Percentiles rank a stretch among this genome's conserved stretches.
These are phyloP conservation scores for Fusarium concolor DNA, from an alignment of 2,329 filamentous ascomycete genomes.

Conservation along the genomic window DNA sequence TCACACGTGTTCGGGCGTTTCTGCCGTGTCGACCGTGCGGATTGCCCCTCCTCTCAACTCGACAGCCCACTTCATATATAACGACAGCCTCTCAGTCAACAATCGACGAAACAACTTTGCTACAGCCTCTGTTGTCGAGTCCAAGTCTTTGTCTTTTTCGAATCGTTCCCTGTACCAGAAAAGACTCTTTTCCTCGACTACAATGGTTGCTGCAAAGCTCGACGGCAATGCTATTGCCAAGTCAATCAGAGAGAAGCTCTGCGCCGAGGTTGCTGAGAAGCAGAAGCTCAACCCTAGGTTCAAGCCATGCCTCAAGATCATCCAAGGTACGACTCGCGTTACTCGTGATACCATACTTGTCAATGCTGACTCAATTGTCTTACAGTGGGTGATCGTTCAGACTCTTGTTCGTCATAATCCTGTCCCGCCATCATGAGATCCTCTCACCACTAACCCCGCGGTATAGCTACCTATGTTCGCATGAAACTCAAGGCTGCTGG, in stretches of 20 bases:
- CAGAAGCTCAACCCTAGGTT: slow-evolving; percentile 88
- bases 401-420: slow-evolving; percentile 74
- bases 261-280: slow-evolving; percentile 81
- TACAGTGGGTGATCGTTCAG: slow-evolving; percentile 88
- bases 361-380: slow-evolving; percentile 39
- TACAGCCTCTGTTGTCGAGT: slow-evolving; percentile 28
- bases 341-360: slow-evolving; percentile 13
- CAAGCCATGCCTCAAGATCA: slow-evolving; percentile 90
- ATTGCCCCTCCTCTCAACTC: slow-evolving; percentile 42
- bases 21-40: slow-evolving; percentile 40
- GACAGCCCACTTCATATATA: slow-evolving; percentile 38
- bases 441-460: slow-evolving; percentile 38
- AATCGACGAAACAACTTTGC: slow-evolving; percentile 29
- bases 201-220: slow-evolving; percentile 90
- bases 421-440: slow-evolving; percentile 39
- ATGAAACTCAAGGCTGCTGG: slow-evolving; percentile 99
- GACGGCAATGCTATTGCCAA: slow-evolving; percentile 97
- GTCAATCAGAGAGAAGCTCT: slow-evolving; percentile 85
- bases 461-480: slow-evolving; percentile 91
- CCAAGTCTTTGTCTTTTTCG: slow-evolving; percentile 21
- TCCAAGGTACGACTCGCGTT: slow-evolving; percentile 76
- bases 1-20: slow-evolving; percentile 43
- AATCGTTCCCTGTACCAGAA: slow-evolving; percentile 25
- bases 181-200: slow-evolving; percentile 61
- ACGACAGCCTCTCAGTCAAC: slow-evolving; percentile 30